These are phyloP conservation scores for Pythium coloratum DNA, from an alignment of 352 stramenopile genomes.

Conservation along the genomic window DNA sequence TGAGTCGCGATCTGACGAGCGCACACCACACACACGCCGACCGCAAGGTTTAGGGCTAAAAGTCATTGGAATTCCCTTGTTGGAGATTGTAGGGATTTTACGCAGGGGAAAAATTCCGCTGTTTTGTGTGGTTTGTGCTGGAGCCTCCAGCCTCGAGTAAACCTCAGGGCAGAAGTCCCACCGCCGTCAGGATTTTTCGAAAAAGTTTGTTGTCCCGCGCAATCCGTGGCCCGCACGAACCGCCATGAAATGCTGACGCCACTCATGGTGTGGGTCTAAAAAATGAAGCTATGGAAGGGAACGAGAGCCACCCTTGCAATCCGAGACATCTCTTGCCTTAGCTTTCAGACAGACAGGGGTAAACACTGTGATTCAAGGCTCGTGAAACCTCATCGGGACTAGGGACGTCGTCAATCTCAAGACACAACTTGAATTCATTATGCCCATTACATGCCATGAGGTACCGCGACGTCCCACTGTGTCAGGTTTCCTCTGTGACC, in stretches of 20 bases:
- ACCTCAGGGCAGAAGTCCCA: too few relatives aligned
- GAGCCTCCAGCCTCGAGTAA: too few relatives aligned
- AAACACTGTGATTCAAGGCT: background rate
- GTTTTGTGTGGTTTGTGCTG: too few relatives aligned
- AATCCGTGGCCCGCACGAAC: too few relatives aligned
- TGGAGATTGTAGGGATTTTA: too few relatives aligned
- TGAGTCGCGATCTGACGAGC: slow-evolving; percentile 1
- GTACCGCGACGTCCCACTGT: background rate
- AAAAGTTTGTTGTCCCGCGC: too few relatives aligned
- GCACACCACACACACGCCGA: background rate
- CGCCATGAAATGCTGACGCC: too few relatives aligned
- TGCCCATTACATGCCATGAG: background rate
- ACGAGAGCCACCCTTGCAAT: too few relatives aligned
- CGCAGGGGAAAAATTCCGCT: too few relatives aligned
- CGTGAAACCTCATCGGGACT: slow-evolving; percentile 2
- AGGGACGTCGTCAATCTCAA: background rate
- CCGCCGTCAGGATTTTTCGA: too few relatives aligned
- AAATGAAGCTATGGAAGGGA: too few relatives aligned
- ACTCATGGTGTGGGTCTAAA: too few relatives aligned
- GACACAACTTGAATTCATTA: background rate
- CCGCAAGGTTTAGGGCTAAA: background rate
- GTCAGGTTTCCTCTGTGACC: background rate
- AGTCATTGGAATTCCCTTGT: background rate
- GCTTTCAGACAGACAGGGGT: background rate
- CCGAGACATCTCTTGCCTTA: background rate